phyloP scores from a whole-genome alignment of 2,329 filamentous ascomycete genomes.

The Pseudogymnoascus destructans region DNA sequence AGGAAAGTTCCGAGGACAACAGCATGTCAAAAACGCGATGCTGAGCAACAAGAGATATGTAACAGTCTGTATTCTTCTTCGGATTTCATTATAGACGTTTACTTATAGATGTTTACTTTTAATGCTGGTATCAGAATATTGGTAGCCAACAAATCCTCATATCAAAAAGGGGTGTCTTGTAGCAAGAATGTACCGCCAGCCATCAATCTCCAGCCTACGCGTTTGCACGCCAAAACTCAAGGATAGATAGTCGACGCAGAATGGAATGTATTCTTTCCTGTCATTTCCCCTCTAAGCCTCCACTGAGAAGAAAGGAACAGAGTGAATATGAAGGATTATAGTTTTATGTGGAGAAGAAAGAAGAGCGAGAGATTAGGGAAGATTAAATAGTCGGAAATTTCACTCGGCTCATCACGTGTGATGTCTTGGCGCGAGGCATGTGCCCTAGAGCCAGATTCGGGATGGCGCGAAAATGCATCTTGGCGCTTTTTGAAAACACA shows the following conservation, averaged over 20 bases:
- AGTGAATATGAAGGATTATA: slow-evolving; percentile 52
- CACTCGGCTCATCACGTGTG: background rate
- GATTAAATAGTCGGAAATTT: slow-evolving; percentile 9
- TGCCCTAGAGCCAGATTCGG: background rate
- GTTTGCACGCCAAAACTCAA: slow-evolving; percentile 33
- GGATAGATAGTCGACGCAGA: slow-evolving; percentile 43
- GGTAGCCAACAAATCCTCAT: background rate
- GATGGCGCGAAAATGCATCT: slow-evolving; percentile 3
- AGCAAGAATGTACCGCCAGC: slow-evolving; percentile 7
- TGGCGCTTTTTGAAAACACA: slow-evolving; percentile 8
- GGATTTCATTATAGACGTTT: background rate
- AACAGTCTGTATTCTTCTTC: background rate
- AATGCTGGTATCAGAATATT: background rate
- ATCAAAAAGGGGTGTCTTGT: background rate
- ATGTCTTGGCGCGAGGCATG: background rate
- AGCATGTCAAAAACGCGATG: background rate
- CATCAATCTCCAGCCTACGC: slow-evolving; percentile 19
- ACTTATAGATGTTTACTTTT: background rate
- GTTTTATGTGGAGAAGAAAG: slow-evolving; percentile 33
- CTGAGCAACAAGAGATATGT: background rate
- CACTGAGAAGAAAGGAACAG: slow-evolving; percentile 40
- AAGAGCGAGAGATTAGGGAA: slow-evolving; percentile 17
- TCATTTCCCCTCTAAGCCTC: slow-evolving; percentile 56
- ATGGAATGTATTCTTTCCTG: slow-evolving; percentile 42
- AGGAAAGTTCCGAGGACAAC: too few species aligned